Evolutionary conservation across 805 yeast genomes (phyloP).

Genomic region (Starmerella bombi): DNA sequence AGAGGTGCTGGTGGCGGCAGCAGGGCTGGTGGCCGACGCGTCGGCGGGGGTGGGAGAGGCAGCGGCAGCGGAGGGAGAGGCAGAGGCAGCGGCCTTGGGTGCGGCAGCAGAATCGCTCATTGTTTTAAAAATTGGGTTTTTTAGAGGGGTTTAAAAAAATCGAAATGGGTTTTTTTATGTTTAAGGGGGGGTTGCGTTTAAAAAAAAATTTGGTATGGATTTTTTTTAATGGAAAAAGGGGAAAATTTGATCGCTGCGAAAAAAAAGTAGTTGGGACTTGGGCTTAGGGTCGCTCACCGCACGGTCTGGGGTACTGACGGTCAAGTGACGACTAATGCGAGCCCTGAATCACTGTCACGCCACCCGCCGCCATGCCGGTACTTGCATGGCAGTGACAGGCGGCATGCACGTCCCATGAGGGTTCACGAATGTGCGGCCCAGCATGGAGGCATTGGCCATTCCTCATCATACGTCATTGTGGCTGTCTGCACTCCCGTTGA

Average conservation of each 20-base stretch:
- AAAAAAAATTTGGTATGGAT: background rate
- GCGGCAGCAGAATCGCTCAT: slow-evolving; percentile 18
- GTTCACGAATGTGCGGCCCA: too few relatives aligned
- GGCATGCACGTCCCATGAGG: too few relatives aligned
- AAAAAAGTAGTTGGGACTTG: too few relatives aligned
- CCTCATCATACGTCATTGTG: too few relatives aligned
- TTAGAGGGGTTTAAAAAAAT: slow-evolving; percentile 1
- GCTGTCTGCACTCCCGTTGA: too few relatives aligned
- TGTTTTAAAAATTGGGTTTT: slow-evolving; percentile 3
- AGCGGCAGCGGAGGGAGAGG: slow-evolving; percentile 7
- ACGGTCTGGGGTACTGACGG: too few relatives aligned
- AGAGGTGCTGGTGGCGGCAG: slow-evolving; percentile 14
- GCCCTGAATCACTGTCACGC: too few relatives aligned
- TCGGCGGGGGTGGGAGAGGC: slow-evolving; percentile 5
- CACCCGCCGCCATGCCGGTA: too few relatives aligned
- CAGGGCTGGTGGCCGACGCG: slow-evolving; percentile 12
- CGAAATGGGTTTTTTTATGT: background rate
- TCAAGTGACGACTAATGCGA: too few relatives aligned
- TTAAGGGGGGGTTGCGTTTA: slow-evolving; percentile 3
- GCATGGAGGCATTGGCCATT: too few relatives aligned
- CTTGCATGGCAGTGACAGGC: too few relatives aligned
- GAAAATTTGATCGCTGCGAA: background rate
- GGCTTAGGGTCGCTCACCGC: too few relatives aligned
- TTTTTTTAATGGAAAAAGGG: slow-evolving; percentile 1
- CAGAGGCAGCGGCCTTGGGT: slow-evolving; percentile 5